These are phyloP conservation scores for Sporothrix globosa DNA, from an alignment of 2,329 filamentous ascomycete genomes.

Conservation along the genomic window DNA sequence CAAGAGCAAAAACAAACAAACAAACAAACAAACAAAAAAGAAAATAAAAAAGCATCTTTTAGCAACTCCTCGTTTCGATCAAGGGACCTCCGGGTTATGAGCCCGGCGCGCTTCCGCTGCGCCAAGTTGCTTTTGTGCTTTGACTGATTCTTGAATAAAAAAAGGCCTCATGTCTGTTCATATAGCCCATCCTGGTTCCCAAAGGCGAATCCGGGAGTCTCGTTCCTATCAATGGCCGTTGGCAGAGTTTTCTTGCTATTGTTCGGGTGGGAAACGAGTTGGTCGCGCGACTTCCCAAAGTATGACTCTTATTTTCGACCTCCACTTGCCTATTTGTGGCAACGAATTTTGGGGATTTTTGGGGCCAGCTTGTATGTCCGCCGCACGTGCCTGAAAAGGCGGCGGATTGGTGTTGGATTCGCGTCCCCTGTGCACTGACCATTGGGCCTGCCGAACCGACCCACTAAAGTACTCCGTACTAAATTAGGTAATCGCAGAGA, in stretches of 20 bases:
- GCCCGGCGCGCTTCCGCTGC: slow-evolving; percentile 35
- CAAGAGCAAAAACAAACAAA: not conserved
- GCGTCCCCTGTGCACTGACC: no score
- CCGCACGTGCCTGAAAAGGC: slow-evolving; percentile 8
- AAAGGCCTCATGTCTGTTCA: not conserved
- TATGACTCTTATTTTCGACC: slow-evolving; percentile 28
- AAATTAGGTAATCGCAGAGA: not conserved
- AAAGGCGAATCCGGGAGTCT: not conserved
- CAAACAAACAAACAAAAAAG: not conserved
- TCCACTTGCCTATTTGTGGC: slow-evolving; percentile 21
- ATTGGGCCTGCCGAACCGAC: no score
- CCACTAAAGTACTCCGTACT: no score
- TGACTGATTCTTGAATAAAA: not conserved
- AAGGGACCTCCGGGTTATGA: slow-evolving; percentile 36
- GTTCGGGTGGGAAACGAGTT: slow-evolving; percentile 18
- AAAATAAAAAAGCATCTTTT: slow-evolving; percentile 24
- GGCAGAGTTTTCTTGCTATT: slow-evolving; percentile 22
- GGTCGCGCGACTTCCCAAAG: slow-evolving; percentile 23
- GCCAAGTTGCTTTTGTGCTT: slow-evolving; percentile 33
- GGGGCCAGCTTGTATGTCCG: not conserved
- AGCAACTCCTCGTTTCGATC: slow-evolving; percentile 36
- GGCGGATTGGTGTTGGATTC: not conserved
- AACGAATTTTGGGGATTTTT: not conserved
- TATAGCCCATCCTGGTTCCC: not conserved
- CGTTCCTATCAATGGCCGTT: slow-evolving; percentile 12